phyloP scores from a whole-genome alignment of 257 asterid species.

The Jasminum sambac region DNA sequence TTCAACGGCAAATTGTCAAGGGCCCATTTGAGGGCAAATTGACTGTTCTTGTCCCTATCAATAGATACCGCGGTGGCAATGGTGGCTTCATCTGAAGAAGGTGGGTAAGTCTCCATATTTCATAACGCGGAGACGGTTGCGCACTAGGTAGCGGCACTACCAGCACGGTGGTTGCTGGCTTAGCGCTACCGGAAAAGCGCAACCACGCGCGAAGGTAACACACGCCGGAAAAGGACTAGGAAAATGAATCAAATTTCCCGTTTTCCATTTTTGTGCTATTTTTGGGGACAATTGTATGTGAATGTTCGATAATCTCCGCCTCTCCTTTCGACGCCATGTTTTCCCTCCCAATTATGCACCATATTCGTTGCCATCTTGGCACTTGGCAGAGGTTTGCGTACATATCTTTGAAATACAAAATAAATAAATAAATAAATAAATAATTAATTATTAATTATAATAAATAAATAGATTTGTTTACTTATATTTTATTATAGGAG shows the following conservation, averaged over 20 bases:
- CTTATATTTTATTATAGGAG: too few species aligned
- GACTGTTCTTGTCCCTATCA: conserved; percentile 88
- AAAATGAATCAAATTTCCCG: neutral
- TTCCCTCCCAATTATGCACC: neutral
- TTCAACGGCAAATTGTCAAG: conserved; percentile 50
- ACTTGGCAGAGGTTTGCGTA: too few species aligned
- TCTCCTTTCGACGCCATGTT: neutral
- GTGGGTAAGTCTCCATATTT: conserved; percentile 1
- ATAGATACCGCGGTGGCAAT: conserved; percentile 68
- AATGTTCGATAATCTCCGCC: neutral
- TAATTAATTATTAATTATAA: too few species aligned
- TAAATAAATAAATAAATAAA: too few species aligned
- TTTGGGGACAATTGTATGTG: conserved; percentile 4
- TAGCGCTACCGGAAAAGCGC: conserved; percentile 34
- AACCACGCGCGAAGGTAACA: conserved; percentile 23
- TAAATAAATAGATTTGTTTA: too few species aligned
- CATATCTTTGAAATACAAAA: too few species aligned
- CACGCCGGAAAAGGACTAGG: conserved; percentile 8
- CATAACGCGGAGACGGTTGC: conserved; percentile 6
- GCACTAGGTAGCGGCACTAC: conserved; percentile 28
- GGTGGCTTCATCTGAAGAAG: neutral
- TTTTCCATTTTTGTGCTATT: neutral
- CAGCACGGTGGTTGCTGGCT: conserved; percentile 30
- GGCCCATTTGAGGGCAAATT: conserved; percentile 80
- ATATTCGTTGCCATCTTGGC: too few species aligned